Base-by-base conservation (phyloP, 805 yeast genomes). In the Candida cerambycidarum region DNA sequence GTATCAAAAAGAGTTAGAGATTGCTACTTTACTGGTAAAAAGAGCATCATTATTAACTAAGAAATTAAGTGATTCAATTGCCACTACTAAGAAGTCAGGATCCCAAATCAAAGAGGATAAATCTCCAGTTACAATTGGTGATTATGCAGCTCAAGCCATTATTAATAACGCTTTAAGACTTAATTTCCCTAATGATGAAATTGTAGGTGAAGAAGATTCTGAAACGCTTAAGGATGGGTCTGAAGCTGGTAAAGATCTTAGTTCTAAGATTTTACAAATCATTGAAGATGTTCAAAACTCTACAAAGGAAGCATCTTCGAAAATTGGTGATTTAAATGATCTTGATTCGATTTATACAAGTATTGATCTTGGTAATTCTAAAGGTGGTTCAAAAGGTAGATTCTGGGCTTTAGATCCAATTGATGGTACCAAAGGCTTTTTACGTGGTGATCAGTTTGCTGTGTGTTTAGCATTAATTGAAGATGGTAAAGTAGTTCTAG, bases 361-460 rank as follows among this genome's bases (percentile, higher is more conserved):
- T 18, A 85, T 93, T 44, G 96, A 89, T 58, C 65, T 73, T 46
- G 99, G 99, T 37, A 75, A 78, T 56, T 86, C 85, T 30, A 61
- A 73, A 47, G 98, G 97, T 42, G 96, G 97, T 4, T 52, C 66
- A 24, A 69, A 63, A 28, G 95, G 96, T 17, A 73, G 99, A 47
- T 81, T 88, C 59, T 93, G 99, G 99, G 96, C 97, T 0, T 69
- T 93, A 56, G 99, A 93, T 58, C 99, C 99, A 30, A 90, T 93
- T 48, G 99, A 93, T 59, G 99, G 99, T 6, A 93, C 99, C 15
- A 93, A 70, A 61, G 99, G 99, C 0, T 93, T 93, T 60, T 69
- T 93, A 42, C 76, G 99, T 58, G 95, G 96, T 36, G 97, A 90
- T 51, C 99, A 93, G 60, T 93, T 89, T 63, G 97, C 99, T 1